Percentiles rank a stretch among this genome's conserved stretches.
These are phyloP conservation scores for Colletotrichum sp. DNA, from an alignment of 2,329 filamentous ascomycete species.

Conservation along the genomic window DNA sequence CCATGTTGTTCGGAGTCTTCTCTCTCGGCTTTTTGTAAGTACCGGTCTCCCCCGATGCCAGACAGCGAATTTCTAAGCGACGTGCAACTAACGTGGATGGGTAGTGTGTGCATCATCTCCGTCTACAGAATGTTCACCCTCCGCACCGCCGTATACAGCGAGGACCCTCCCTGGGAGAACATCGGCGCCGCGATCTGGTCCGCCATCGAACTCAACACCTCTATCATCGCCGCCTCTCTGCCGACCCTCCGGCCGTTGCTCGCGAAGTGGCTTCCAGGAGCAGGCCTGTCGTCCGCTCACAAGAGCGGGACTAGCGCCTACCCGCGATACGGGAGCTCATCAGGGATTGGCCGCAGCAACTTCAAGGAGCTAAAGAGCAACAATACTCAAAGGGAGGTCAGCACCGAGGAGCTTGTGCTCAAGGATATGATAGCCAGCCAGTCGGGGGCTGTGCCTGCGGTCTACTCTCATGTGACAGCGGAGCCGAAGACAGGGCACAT, in stretches of 20 bases:
- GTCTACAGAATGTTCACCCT: slow-evolving; percentile 36
- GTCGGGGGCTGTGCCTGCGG: not conserved
- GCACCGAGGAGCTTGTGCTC: slow-evolving; percentile 29
- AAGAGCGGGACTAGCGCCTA: slow-evolving; percentile 19
- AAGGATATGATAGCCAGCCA: slow-evolving; percentile 12
- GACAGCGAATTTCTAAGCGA: not conserved
- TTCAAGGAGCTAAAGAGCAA: slow-evolving; percentile 15
- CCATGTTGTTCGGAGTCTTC: slow-evolving; percentile 31
- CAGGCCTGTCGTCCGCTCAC: slow-evolving; percentile 21
- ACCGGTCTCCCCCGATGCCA: not conserved
- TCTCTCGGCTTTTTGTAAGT: slow-evolving; percentile 36
- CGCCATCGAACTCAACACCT: slow-evolving; percentile 32
- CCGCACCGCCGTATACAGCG: slow-evolving; percentile 26
- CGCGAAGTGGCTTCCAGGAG: slow-evolving; percentile 25
- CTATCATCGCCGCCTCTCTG: slow-evolving; percentile 32
- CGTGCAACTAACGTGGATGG: not conserved
- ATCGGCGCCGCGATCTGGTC: slow-evolving; percentile 35
- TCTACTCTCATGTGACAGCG: not conserved
- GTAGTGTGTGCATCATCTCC: slow-evolving; percentile 36
- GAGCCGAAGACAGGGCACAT: not conserved
- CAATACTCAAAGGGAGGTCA: slow-evolving; percentile 16
- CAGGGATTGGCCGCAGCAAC: not conserved
- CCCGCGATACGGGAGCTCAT: slow-evolving; percentile 20
- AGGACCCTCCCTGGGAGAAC: slow-evolving; percentile 35
- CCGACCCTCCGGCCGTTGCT: slow-evolving; percentile 33